Conservation (phyloP, 1,284 basidiomycete species). For the Uromyces viciae-fabae region DNA sequence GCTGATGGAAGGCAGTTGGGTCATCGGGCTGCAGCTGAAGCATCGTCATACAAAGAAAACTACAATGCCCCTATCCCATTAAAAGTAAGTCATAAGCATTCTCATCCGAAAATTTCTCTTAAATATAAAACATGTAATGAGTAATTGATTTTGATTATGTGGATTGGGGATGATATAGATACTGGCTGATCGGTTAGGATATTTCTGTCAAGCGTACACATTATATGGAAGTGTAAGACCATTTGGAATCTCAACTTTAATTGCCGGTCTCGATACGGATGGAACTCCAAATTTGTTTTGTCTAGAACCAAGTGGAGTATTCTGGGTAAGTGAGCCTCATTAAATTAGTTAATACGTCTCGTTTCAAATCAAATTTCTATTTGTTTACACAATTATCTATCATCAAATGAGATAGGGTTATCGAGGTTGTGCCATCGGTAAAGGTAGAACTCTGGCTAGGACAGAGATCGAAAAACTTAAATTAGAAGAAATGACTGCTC, state of each 20-base stretch:
- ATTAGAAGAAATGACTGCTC: conserved; percentile 69
- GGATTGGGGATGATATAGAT: conserved; percentile 64
- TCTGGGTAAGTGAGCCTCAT: conserved; percentile 63
- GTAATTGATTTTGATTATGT: too few species aligned
- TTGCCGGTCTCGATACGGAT: conserved; percentile 82
- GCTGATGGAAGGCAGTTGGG: conserved; percentile 90
- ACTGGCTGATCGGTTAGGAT: conserved; percentile 76
- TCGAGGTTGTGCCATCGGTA: conserved; percentile 88
- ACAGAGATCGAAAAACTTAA: conserved; percentile 97
- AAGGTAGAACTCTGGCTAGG: conserved; percentile 93
- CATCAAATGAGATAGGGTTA: conserved; percentile 65
- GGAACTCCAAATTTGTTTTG: conserved; percentile 79
- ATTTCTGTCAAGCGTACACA: conserved; percentile 92
- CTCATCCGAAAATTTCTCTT: background rate
- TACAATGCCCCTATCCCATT: conserved; percentile 75
- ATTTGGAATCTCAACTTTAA: conserved; percentile 88
- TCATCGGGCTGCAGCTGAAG: conserved; percentile 80
- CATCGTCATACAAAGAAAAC: conserved; percentile 68
- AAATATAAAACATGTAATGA: too few species aligned
- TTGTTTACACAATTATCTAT: background rate
- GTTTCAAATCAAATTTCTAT: background rate
- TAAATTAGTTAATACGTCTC: background rate
- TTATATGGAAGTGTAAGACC: conserved; percentile 97
- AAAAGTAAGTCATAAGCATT: conserved; percentile 62
- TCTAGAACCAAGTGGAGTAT: conserved; percentile 91